Base-by-base conservation (phyloP, 768 basidiomycete species). In the Lactarius indigo region DNA sequence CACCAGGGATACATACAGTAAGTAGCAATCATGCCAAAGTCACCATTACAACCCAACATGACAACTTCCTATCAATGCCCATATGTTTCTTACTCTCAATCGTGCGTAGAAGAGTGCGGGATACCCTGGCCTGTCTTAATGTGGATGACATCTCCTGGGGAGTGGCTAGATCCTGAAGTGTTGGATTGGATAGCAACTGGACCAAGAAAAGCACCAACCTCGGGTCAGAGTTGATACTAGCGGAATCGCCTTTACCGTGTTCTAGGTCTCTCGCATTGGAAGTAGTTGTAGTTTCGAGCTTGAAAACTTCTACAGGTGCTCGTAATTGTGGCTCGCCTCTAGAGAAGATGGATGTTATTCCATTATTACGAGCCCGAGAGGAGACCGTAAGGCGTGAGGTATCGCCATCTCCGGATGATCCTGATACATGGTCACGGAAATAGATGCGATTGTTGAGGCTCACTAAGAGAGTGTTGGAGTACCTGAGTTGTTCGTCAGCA, bases 401-500 rank as follows among this genome's bases (percentile, higher is more conserved):
- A 7, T 50, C 50, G 13, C 5, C 50, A 26, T 6, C 23, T 50
- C 23, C 13, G 13, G 50, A 26, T 26, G 50, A 50, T 23, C 23
- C 50, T 5, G 50, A 13, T 5, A 23, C 44, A 10, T 47, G 67
- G 28, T 68, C 67, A 7, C 67, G 67, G 44, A 66, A 65, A 54
- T 60, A 65, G 42, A 68, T 65, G 17, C 67, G 67, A n/a, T 68
- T 68, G 55, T 74, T 74, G 59, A 75, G 69, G 37, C 71, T 64
- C 57, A 74, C 70, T 18, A 75, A 64, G 30, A 75, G 68, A 4
- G 74, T 73, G 66, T 75, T 75, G 2, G 74, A 63, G 54, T 69
- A 71, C 20, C 66, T 67, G 28, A 8, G 50, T 55, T 15, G 1
- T 37, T 57, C 18, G 50, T 66, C 20, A 63, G 50, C 13, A 59